Percentiles rank a stretch among this genome's conserved stretches.
phyloP scores from a whole-genome alignment of 2,329 filamentous ascomycete genomes.

The Cercospora brassicicola region DNA sequence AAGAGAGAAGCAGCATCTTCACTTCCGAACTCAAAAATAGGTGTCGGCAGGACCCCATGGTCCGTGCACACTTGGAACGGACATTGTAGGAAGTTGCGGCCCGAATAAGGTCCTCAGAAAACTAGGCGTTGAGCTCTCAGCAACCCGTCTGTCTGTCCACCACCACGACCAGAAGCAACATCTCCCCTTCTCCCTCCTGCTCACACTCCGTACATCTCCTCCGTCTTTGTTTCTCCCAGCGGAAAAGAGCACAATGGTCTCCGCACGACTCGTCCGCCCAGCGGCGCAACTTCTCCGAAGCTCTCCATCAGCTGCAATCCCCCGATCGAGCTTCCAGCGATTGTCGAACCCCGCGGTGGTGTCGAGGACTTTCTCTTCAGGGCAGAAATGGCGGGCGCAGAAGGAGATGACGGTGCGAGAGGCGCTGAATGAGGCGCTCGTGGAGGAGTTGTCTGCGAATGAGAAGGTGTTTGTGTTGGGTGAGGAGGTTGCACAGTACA shows the following conservation, averaged over 20 bases:
- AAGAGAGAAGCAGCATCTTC: neutral
- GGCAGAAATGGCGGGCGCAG: slow-evolving; percentile 42
- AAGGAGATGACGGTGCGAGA: slow-evolving; percentile 98
- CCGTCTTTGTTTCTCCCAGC: neutral
- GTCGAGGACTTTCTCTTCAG: slow-evolving; percentile 60
- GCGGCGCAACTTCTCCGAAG: slow-evolving; percentile 63
- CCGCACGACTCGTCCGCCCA: slow-evolving; percentile 63
- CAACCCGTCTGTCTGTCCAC: neutral
- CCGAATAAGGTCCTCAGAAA: neutral
- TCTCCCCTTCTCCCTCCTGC: neutral
- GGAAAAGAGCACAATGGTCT: slow-evolving; percentile 52
- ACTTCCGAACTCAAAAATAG: slow-evolving; percentile 1
- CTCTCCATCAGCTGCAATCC: slow-evolving; percentile 50
- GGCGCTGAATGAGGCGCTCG: slow-evolving; percentile 94
- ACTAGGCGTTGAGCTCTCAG: slow-evolving; percentile 7
- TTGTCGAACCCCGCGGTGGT: slow-evolving; percentile 50
- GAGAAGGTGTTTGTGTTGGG: slow-evolving; percentile 93
- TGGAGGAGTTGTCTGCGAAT: slow-evolving; percentile 93
- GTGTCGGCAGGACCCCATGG: neutral
- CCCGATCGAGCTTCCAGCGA: slow-evolving; percentile 55
- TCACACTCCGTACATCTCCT: neutral
- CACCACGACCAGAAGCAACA: neutral
- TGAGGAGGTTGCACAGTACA: slow-evolving; percentile 99
- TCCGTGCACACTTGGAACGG: slow-evolving; percentile 2
- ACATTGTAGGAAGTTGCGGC: neutral